Evolutionary conservation across 768 basidiomycete species (phyloP), one percentile per base, ranked within the genome.

Genomic region (Lanmaoa rubissima): DNA sequence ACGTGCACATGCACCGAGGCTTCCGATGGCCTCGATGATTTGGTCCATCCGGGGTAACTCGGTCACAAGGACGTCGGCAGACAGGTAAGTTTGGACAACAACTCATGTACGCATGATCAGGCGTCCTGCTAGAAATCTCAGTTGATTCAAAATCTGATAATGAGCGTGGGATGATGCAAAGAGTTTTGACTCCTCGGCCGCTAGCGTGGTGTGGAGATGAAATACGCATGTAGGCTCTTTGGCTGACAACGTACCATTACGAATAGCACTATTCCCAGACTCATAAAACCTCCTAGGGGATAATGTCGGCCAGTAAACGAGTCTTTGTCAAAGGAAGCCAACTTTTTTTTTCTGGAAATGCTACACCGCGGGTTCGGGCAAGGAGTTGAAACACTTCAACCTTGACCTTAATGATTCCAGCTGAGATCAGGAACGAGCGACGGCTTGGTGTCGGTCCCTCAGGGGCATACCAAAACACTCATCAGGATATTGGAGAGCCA

Each of bases 371-470:
- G 44, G 38, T 5, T 38, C n/a, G 42, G 9, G 21, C 19, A 13
- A 44, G 13, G 13, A 3, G 10, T 40, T 31, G 38, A 32, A 12
- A 13, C 31, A 11, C 6, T 57, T 41, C 14, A 17, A 11, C 21
- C 28, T 36, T 31, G 48, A 28, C 19, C 34, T 46, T 52, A 40
- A 44, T 13, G 21, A 19, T 36, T n/a, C 19, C 41, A 51, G 26
- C 6, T 32, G 39, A 7, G 35, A 28, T 28, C 35, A 36, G 53
- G 31, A 39, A 24, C 55, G 32, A 46, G 26, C 53, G 11, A 24
- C 21, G 21, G 21, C 21, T 58, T n/a, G 34, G 28, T 14, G 38
- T 50, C 62, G 58, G 58, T 34, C n/a, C 58, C 43, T 48, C 41
- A 48, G 5, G 36, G 16, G n/a, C 19, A 21, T 10, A 46, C 48